phyloP scores from a whole-genome alignment of 2,329 filamentous ascomycete species.

The Pseudogymnoascus sp. region DNA sequence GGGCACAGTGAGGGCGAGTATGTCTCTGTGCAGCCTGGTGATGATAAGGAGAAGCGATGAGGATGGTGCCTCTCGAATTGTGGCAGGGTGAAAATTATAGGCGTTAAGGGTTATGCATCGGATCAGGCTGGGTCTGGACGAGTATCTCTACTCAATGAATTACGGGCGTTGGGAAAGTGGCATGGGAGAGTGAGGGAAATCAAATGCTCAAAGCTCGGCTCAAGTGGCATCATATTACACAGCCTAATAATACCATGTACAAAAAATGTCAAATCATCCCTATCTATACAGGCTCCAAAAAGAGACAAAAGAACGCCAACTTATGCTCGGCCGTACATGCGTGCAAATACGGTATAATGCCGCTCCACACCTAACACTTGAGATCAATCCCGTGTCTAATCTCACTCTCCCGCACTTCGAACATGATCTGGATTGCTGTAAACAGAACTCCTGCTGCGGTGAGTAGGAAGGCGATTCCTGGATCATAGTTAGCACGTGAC shows the following conservation, averaged over 20 bases:
- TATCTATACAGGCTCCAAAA: not conserved
- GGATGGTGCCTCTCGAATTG: not conserved
- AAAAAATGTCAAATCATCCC: not conserved
- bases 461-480: constrained; percentile 61
- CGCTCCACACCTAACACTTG: constrained; percentile 56
- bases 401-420: constrained; percentile 85
- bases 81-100: not conserved
- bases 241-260: constrained; percentile 8
- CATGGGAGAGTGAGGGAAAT: not conserved
- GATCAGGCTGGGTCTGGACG: not conserved
- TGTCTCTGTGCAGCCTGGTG: not conserved
- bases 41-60: not conserved
- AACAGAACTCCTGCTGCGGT: constrained; percentile 70
- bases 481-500: not conserved
- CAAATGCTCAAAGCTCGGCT: not conserved
- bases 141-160: constrained; percentile 7
- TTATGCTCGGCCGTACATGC: not conserved
- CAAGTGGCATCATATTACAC: not conserved
- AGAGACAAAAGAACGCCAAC: not conserved
- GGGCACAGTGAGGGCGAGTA: constrained; percentile 1
- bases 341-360: not conserved
- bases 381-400: constrained; percentile 72
- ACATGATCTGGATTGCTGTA: constrained; percentile 88
- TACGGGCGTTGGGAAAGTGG: not conserved
- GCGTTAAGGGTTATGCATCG: not conserved